Evolutionary conservation across 2,329 filamentous ascomycete species (phyloP).

Genomic region (Claviceps arundinis): DNA sequence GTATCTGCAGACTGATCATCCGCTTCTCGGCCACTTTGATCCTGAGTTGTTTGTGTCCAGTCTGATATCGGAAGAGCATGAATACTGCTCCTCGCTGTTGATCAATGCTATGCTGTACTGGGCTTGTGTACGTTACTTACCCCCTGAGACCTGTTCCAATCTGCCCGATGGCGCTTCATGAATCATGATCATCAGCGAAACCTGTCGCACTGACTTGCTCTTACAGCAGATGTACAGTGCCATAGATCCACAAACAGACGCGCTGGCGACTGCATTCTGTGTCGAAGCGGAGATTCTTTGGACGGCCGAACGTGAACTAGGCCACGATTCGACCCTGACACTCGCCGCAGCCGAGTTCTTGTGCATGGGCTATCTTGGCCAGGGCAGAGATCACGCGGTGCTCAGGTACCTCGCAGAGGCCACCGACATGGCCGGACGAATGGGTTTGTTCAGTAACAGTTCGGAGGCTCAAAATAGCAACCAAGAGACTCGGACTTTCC

Average conservation of each 20-base stretch:
- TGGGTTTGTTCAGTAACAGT: slow-evolving; percentile 13
- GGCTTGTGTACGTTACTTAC: slow-evolving; percentile 17
- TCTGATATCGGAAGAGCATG: slow-evolving; percentile 11
- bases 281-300: slow-evolving; percentile 15
- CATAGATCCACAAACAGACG: slow-evolving; percentile 14
- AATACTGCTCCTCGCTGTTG: slow-evolving; percentile 21
- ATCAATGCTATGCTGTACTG: slow-evolving; percentile 22
- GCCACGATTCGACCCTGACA: slow-evolving; percentile 11
- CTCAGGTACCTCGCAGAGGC: slow-evolving; percentile 14
- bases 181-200: no score
- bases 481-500: not conserved
- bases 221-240: slow-evolving; percentile 22
- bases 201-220: not conserved
- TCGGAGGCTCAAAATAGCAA: not conserved
- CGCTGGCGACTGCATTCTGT: slow-evolving; percentile 11
- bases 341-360: slow-evolving; percentile 19
- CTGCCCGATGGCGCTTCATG: no score
- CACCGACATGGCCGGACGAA: slow-evolving; percentile 13
- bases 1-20: slow-evolving; percentile 24
- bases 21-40: slow-evolving; percentile 23
- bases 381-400: slow-evolving; percentile 17
- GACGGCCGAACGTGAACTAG: slow-evolving; percentile 9
- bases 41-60: slow-evolving; percentile 20
- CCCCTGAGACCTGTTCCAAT: no score
- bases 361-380: slow-evolving; percentile 18